Evolutionary conservation across 169 alveolate species (phyloP).

Genomic region (Plasmodium sp.): DNA sequence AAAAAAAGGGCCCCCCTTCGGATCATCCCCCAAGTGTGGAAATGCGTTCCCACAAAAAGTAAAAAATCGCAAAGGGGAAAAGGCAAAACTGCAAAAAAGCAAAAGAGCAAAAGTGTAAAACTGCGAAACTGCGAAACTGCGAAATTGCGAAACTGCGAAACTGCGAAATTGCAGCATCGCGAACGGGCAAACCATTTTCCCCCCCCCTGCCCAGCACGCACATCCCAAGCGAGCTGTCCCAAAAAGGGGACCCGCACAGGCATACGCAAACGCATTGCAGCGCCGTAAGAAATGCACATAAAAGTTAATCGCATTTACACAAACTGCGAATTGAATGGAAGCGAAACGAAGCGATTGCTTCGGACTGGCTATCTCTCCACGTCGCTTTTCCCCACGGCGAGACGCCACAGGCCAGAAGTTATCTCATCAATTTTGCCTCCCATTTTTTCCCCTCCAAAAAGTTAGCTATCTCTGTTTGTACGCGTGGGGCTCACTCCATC

Average conservation of each 20-base stretch:
- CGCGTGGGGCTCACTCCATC: background rate
- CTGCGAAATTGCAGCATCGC: background rate
- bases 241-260: background rate
- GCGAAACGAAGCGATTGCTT: background rate
- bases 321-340: background rate
- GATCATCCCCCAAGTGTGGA: background rate
- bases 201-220: background rate
- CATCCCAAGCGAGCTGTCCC: background rate
- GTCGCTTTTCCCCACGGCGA: background rate
- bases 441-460: background rate
- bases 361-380: background rate
- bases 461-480: background rate
- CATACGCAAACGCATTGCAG: background rate
- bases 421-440: background rate
- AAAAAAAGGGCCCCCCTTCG: background rate
- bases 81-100: background rate
- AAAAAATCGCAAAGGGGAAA: background rate
- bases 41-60: background rate
- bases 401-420: background rate
- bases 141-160: background rate
- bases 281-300: background rate
- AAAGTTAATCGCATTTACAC: background rate
- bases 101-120: background rate
- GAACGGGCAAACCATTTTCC: background rate
- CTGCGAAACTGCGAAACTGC: background rate